phyloP scores from a whole-genome alignment of 192 early-diverging fungal genomes.

The Coemansia sp. region DNA sequence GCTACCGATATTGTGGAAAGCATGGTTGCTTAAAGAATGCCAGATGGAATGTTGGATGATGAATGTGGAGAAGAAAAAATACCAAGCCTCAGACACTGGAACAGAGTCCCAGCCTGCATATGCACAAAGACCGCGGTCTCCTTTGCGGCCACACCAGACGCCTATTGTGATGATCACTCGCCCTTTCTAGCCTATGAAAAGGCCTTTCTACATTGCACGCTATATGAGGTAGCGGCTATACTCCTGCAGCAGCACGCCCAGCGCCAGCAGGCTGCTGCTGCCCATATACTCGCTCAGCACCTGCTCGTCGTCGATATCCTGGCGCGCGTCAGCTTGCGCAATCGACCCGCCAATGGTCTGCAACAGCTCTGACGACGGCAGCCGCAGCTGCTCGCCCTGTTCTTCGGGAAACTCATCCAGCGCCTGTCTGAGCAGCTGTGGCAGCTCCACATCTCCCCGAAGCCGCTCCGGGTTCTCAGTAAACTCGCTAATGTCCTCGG shows the following conservation, averaged over 20 bases:
- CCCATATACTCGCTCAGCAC: slow-evolving; percentile 29
- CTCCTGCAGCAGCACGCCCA: slow-evolving; percentile 49
- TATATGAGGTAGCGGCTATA: slow-evolving; percentile 34
- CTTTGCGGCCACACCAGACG: neutral
- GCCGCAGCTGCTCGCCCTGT: slow-evolving; percentile 10
- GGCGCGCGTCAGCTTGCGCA: slow-evolving; percentile 19
- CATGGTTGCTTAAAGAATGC: slow-evolving; percentile 12
- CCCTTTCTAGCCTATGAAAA: neutral
- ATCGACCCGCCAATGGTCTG: slow-evolving; percentile 31
- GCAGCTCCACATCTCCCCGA: neutral
- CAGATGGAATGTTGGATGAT: neutral
- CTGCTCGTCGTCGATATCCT: neutral
- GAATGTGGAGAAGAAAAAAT: neutral
- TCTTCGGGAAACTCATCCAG: slow-evolving; percentile 13
- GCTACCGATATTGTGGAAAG: slow-evolving; percentile 18
- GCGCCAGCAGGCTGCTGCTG: slow-evolving; percentile 47
- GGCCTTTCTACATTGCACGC: neutral
- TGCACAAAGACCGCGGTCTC: neutral
- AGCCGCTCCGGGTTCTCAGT: slow-evolving; percentile 14
- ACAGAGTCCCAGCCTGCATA: neutral
- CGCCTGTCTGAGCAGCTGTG: neutral
- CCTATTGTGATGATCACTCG: neutral
- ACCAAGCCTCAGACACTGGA: neutral
- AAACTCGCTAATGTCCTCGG: slow-evolving; percentile 14
- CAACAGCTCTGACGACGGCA: slow-evolving; percentile 51